Conservation (phyloP, 768 basidiomycete genomes). For the Udeniomyces megalosporus region DNA sequence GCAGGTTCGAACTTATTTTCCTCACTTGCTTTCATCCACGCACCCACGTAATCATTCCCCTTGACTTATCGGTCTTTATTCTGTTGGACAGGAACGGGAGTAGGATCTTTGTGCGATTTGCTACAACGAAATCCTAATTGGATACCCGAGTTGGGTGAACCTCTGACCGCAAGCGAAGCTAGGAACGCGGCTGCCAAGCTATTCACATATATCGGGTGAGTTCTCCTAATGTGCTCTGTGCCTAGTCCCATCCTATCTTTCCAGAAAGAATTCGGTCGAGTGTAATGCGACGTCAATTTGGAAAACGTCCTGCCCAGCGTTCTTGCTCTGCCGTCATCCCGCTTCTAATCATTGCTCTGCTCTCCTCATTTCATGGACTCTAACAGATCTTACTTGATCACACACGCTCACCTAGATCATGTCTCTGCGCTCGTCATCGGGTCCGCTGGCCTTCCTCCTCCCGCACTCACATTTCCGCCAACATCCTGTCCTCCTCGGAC, state of each 20-base stretch:
- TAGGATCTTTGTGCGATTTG: conserved; percentile 56
- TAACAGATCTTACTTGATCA: conserved; percentile 61
- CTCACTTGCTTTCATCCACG: neutral
- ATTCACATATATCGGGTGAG: conserved; percentile 26
- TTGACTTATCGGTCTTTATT: neutral
- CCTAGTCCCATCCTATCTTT: neutral
- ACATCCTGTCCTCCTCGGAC: conserved; percentile 12
- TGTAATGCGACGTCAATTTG: neutral
- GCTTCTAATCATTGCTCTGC: neutral
- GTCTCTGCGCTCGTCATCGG: conserved; percentile 63
- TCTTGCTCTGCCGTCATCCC: neutral
- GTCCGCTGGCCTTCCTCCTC: conserved; percentile 55
- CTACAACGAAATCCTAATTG: conserved; percentile 37
- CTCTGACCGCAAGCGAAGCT: conserved; percentile 18
- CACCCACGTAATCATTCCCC: neutral
- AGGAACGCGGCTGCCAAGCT: conserved; percentile 25
- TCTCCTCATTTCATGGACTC: neutral
- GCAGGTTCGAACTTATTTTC: conserved; percentile 44
- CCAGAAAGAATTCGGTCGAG: neutral
- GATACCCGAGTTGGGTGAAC: neutral
- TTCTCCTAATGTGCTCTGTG: neutral
- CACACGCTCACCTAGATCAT: conserved; percentile 86
- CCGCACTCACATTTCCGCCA: conserved; percentile 46
- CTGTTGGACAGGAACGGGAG: conserved; percentile 51
- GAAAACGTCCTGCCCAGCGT: neutral